phyloP scores from a whole-genome alignment of 805 yeast species.

The Wickerhamomyces rabaulensis region DNA sequence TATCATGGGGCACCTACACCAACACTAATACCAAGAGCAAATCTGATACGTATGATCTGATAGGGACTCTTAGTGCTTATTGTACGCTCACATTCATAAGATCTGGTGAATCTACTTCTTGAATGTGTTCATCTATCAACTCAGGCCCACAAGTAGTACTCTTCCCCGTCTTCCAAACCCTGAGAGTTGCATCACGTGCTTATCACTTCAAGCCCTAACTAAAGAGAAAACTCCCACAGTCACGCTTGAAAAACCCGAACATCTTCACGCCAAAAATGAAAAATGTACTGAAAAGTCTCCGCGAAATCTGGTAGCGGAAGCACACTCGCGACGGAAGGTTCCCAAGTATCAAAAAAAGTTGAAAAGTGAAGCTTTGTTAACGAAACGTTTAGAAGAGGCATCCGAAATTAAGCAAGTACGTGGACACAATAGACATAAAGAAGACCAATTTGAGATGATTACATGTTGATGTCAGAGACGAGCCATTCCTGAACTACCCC shows the following conservation, averaged over 20 bases:
- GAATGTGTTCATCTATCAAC: too few species aligned
- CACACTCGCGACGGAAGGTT: neutral
- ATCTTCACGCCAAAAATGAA: neutral
- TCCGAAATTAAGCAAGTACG: neutral
- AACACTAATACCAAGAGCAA: too few species aligned
- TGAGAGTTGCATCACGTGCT: too few species aligned
- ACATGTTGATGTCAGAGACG: neutral
- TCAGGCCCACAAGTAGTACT: too few species aligned
- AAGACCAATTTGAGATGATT: neutral
- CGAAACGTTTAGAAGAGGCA: neutral
- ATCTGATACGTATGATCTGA: too few species aligned
- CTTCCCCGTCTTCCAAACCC: too few species aligned
- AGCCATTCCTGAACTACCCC: neutral
- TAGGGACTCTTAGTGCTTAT: too few species aligned
- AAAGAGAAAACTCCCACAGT: neutral
- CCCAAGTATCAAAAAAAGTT: neutral
- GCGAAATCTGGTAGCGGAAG: neutral
- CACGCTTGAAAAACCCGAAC: neutral
- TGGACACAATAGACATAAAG: neutral
- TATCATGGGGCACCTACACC: too few species aligned
- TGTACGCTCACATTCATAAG: too few species aligned
- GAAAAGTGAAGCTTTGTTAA: neutral
- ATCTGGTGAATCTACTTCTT: too few species aligned
- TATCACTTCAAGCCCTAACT: neutral
- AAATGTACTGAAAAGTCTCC: neutral